Percentiles rank a stretch among this genome's conserved stretches.
Evolutionary conservation across 176 grass and related monocot species (phyloP).

Genomic region (Otatea glauca): DNA sequence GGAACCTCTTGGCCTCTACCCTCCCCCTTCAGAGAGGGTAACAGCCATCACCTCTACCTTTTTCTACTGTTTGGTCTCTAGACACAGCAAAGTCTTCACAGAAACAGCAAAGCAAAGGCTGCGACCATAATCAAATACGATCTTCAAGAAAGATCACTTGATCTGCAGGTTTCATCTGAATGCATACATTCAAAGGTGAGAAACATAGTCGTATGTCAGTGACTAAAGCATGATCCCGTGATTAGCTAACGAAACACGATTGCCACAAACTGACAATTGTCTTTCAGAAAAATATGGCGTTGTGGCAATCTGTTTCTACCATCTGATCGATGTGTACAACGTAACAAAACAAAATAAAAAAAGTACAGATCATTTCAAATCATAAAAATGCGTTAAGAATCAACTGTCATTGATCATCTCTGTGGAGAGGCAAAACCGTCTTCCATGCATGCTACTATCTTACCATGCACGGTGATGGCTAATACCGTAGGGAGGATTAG

Average conservation of each 20-base stretch:
- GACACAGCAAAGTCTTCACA: not conserved
- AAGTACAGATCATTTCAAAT: not conserved
- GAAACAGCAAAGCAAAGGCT: not conserved
- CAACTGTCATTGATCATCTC: not conserved
- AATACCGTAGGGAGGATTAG: not conserved
- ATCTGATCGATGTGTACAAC: not conserved
- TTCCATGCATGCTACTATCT: constrained; percentile 33
- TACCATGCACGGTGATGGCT: not conserved
- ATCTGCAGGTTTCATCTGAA: too few relatives aligned
- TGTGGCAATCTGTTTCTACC: not conserved
- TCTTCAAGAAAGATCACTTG: not conserved
- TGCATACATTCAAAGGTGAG: not conserved
- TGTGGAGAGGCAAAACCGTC: constrained; percentile 42
- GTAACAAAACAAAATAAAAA: not conserved
- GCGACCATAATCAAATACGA: not conserved
- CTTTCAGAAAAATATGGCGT: not conserved
- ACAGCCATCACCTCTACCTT: too few relatives aligned
- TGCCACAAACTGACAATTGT: not conserved
- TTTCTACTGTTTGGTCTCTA: too few relatives aligned
- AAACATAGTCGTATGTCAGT: too few relatives aligned
- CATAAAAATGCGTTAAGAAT: not conserved
- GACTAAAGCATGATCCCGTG: not conserved
- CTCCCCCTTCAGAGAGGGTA: too few relatives aligned
- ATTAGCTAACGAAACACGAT: not conserved
- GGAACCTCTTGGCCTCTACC: too few relatives aligned